Base-by-base conservation (phyloP, 2,329 filamentous ascomycete species). In the Lachnellula subtilissima region DNA sequence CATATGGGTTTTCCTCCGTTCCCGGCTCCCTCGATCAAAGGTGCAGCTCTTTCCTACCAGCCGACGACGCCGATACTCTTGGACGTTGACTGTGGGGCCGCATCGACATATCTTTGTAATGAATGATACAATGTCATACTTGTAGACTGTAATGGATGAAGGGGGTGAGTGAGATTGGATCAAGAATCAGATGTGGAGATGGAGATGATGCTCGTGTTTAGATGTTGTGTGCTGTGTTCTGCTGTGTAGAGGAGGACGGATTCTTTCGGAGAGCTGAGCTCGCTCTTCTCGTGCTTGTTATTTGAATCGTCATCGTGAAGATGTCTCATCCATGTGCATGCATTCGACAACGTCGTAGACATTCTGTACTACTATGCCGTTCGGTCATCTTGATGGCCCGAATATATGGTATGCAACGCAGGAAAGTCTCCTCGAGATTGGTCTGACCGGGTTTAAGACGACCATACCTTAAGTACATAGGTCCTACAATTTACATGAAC, bases 11-110 rank as follows among this genome's bases (percentile, higher is more conserved):
- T 68, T 65, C 70, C 68, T 72, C 72, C 72, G 73, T 75, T 75
- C 72, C 73, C 73, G 73, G 71, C 69, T 65, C 66, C 67, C 64
- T 72, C 61, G 71, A 74, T 53, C 54, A 66, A 73, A 65, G 64
- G 69, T 65, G 65, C 71, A 67, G 66, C 69, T 73, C 71, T 74
- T 74, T 73, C 72, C 71, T 72, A 73, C 65, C 73, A 75, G 71
- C 69, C 65, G 67, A 65, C 67, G 61, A 65, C 65, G 68, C 61
- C 67, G 62, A 59, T 65, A 63, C 63, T 55, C 59, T 61, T 68
- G 71, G 71, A 68, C 57, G 67, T 72, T 68, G 69, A 72, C 72
- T 75, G 73, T 75, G 73, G 73, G 73, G 71, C 71, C 66, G 68
- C 71, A 69, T 66, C 71, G 72, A 74, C 70, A 73, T 62, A 58